Base-by-base conservation (phyloP, 2,329 filamentous ascomycete genomes). In the Penicillium freii region DNA sequence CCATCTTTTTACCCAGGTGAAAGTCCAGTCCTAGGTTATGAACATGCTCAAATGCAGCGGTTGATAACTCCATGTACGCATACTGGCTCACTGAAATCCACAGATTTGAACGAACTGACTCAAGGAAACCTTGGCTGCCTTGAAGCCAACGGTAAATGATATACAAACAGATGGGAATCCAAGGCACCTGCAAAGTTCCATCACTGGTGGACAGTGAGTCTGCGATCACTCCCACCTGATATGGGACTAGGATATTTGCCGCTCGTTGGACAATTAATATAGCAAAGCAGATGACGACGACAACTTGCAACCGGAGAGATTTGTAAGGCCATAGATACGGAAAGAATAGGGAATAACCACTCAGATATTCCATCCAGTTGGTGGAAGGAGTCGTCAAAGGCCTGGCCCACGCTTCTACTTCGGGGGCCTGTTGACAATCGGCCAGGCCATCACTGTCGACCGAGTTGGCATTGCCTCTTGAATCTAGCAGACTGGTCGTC, bases 31-130 rank as follows among this genome's bases (percentile, higher is more conserved):
- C 95, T 38, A 97, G 84, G 51, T 87, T 88, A 74, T 97, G 92
- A 29, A 97, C 92, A 73, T 97, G 93, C 76, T 96, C 92, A 71
- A 97, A 97, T 15, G 92, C 90, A n/a, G 92, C 91, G 3, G 92
- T 92, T 6, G 92, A 95, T 55, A 97, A 81, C 61, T 92, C 90
- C 66, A 90, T 86, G 76, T 96, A 97, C 0, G 92, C 94, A 72
- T 96, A 94, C 73, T 97, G 92, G 25, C 91, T 91, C 51, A 97
- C 91, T 0, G 92, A 92, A 48, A 96, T 92, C 92, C 93, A 97
- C 36, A 97, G 80, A 31, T 91, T 84, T n/a, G 90, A 88, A 61
- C 92, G 84, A 23, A 88, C 67, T 1, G 90, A 91, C 8, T 91
- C 91, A 23, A 97, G 81, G 43, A 96, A 50, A 31, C 48, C 48